Evolutionary conservation across 192 early-diverging fungal species (phyloP).

Genomic region (Geranomyces variabilis): DNA sequence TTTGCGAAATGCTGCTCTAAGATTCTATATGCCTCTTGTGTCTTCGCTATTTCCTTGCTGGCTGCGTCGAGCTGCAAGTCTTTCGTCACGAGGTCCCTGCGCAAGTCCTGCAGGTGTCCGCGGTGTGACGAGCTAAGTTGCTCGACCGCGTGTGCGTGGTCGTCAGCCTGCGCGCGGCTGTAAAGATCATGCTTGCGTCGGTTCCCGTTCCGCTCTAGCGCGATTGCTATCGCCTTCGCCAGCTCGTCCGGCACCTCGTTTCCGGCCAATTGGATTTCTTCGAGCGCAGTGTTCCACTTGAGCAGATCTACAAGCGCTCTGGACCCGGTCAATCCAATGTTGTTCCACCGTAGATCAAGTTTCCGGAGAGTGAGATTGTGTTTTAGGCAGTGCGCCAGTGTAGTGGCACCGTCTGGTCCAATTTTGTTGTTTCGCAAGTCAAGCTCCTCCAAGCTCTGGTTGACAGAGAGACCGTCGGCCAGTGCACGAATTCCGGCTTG

Average conservation of each 20-base stretch:
- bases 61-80: slow-evolving; percentile 45
- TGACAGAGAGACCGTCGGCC: slow-evolving; percentile 57
- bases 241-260: slow-evolving; percentile 64
- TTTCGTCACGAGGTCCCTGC: slow-evolving; percentile 36
- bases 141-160: slow-evolving; percentile 47
- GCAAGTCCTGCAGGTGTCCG: slow-evolving; percentile 39
- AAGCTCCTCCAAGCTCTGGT: slow-evolving; percentile 50
- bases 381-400: slow-evolving; percentile 48
- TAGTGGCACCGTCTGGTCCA: slow-evolving; percentile 48
- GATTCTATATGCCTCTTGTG: slow-evolving; percentile 32
- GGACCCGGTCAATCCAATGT: slow-evolving; percentile 53
- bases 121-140: slow-evolving; percentile 45
- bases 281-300: slow-evolving; percentile 50
- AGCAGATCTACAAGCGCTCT: slow-evolving; percentile 52
- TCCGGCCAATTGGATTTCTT: slow-evolving; percentile 50
- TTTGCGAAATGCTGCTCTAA: slow-evolving; percentile 36
- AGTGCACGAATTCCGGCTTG: slow-evolving; percentile 54
- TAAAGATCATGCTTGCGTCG: slow-evolving; percentile 33
- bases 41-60: slow-evolving; percentile 39
- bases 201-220: slow-evolving; percentile 50
- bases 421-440: slow-evolving; percentile 67
- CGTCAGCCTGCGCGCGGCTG: slow-evolving; percentile 39
- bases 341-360: slow-evolving; percentile 66
- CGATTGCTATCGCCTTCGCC: slow-evolving; percentile 31
- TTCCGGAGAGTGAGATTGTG: slow-evolving; percentile 48